Conservation (phyloP, 805 yeast genomes). For the Metschnikowia bowlesiae region DNA sequence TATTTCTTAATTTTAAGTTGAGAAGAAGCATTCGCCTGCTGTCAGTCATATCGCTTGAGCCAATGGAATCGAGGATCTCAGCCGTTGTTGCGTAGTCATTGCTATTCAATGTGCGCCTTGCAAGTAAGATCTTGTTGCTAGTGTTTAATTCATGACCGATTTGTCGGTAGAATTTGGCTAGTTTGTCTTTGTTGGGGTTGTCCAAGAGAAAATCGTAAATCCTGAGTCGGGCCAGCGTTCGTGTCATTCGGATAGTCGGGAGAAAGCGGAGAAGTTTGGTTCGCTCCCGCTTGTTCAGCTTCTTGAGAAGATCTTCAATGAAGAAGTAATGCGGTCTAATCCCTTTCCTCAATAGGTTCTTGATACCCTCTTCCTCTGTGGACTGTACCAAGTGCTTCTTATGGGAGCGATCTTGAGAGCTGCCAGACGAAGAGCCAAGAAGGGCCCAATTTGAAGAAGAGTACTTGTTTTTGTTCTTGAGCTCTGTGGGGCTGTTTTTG, state of each 20-base stretch:
- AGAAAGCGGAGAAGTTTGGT: constrained; percentile 21
- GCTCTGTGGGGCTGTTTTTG: constrained; percentile 12
- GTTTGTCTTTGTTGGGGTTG: constrained; percentile 15
- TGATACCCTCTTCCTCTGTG: constrained; percentile 30
- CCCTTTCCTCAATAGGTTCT: constrained; percentile 30
- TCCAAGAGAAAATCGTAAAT: constrained; percentile 12
- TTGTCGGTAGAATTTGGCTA: constrained; percentile 15
- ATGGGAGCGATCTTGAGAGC: constrained; percentile 7
- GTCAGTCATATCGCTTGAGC: constrained; percentile 22
- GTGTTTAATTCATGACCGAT: constrained; percentile 17
- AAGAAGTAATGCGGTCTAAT: constrained; percentile 32
- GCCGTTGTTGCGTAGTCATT: constrained; percentile 22
- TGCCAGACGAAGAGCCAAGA: constrained; percentile 15
- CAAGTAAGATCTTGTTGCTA: constrained; percentile 26
- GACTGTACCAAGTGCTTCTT: constrained; percentile 25
- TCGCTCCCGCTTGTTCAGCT: constrained; percentile 19
- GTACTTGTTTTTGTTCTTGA: constrained; percentile 22
- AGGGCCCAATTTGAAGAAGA: constrained; percentile 21
- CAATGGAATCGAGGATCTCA: constrained; percentile 20
- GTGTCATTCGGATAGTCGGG: constrained; percentile 22
- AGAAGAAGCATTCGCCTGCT: constrained; percentile 25
- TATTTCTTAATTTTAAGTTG: constrained; percentile 23
- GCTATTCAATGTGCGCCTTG: constrained; percentile 29
- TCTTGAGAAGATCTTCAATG: constrained; percentile 29
- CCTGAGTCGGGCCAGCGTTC: constrained; percentile 16